These are phyloP conservation scores for Xanthoconium separans DNA, from an alignment of 1,284 basidiomycete genomes.

Conservation along the genomic window DNA sequence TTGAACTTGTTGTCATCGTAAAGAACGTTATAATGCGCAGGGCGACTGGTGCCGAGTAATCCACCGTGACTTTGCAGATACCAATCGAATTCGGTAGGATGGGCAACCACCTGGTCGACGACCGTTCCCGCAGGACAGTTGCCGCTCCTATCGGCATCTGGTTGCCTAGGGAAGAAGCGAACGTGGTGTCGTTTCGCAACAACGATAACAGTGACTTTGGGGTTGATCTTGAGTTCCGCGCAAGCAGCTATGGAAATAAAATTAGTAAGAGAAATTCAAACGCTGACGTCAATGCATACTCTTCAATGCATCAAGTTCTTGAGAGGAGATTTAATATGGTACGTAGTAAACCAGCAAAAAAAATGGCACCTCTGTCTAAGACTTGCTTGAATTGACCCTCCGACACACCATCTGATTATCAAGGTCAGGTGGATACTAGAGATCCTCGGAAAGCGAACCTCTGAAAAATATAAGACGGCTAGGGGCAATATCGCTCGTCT, in stretches of 20 bases:
- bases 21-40: conserved; percentile 69
- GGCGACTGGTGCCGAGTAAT: conserved; percentile 61
- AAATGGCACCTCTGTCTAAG: conserved; percentile 53
- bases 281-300: conserved; percentile 36
- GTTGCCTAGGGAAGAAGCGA: conserved; percentile 66
- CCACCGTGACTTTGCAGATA: conserved; percentile 78
- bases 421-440: conserved; percentile 4
- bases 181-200: conserved; percentile 79
- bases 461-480: conserved; percentile 74
- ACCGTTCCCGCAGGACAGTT: conserved; percentile 78
- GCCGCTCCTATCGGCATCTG: conserved; percentile 61
- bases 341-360: background rate
- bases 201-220: conserved; percentile 71
- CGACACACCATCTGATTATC: conserved; percentile 67
- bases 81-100: conserved; percentile 79
- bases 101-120: conserved; percentile 66
- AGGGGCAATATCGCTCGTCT: conserved; percentile 43
- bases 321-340: background rate
- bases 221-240: conserved; percentile 48
- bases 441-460: conserved; percentile 39
- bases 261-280: conserved; percentile 13
- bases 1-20: conserved; percentile 58
- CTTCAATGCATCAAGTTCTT: conserved; percentile 58
- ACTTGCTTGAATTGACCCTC: conserved; percentile 78
- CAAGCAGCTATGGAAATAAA: conserved; percentile 52